Conservation (phyloP, 2,329 filamentous ascomycete species). For the Chaetoscypha palmicola region DNA sequence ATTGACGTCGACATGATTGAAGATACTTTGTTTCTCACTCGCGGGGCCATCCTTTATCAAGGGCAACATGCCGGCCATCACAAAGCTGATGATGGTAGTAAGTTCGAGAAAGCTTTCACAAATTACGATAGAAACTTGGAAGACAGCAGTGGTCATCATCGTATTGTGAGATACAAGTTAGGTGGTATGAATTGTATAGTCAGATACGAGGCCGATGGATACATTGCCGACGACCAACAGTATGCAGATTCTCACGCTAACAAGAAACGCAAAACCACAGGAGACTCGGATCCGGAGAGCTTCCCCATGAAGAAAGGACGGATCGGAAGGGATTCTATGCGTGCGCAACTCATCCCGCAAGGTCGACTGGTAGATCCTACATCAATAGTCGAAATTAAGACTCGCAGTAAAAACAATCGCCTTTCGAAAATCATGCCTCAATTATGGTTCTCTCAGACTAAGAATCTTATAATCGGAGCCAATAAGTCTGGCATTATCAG, state of each 20-base stretch:
- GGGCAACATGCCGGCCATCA: no score
- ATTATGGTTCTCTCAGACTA: conserved; percentile 24
- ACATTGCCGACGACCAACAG: conserved; percentile 10
- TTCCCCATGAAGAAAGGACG: conserved; percentile 4
- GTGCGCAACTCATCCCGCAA: conserved; percentile 11
- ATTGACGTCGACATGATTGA: conserved; percentile 31
- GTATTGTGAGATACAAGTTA: conserved; percentile 24
- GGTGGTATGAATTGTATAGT: conserved; percentile 26
- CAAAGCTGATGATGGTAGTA: conserved; percentile 8
- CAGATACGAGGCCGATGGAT: conserved; percentile 29
- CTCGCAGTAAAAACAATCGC: neutral
- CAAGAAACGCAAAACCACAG: neutral
- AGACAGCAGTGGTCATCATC: conserved; percentile 22
- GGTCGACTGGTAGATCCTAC: conserved; percentile 11
- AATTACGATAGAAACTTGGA: conserved; percentile 24
- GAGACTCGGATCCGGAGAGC: neutral
- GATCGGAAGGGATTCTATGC: neutral
- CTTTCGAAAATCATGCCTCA: conserved; percentile 16
- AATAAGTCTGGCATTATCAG: conserved; percentile 18
- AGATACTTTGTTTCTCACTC: conserved; percentile 31
- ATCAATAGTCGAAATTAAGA: conserved; percentile 22
- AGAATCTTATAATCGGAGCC: conserved; percentile 14
- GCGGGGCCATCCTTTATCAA: conserved; percentile 24
- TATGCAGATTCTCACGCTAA: neutral
- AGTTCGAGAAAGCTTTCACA: conserved; percentile 32